Base-by-base conservation (phyloP, 2,329 filamentous ascomycete species). In the Basipetospora chlamydospora region DNA sequence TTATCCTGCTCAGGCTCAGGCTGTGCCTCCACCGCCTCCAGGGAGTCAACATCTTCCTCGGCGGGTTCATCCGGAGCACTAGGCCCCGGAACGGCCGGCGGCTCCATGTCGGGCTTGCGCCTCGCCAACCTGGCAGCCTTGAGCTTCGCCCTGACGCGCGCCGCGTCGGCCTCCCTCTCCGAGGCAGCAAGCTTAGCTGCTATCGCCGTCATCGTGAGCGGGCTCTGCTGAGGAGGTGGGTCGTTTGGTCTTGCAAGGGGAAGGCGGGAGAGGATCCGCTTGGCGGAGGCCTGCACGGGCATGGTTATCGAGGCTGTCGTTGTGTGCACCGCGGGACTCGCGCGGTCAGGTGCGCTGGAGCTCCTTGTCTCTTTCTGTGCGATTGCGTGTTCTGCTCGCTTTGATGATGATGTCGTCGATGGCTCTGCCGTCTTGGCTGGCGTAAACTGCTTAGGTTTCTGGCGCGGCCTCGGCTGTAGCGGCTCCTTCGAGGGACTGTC, bases 121-220 rank as follows among this genome's bases (percentile, higher is more conserved):
- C 54, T 56, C 37, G 49, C 50, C 11, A 52, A 55, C 25, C 63
- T 54, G 3, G 67, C 67, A 1, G 73, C 72, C 45, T 64, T 67
- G 21, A 78, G 60, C 49, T 77, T 78, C 3, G 74, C 74, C 3
- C 73, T 59, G 0, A 77, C 71, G 17, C 73, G 63, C 1, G 73
- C 73, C 1, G 73, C 73, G 43, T 77, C 72, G 4, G 74, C 74
- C 37, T 77, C 72, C 13, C 70, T 62, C 43, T 78, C 74, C 1
- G 73, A 71, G 2, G 74, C 73, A 1, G 72, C 74, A 0, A 78
- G 59, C 51, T 78, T 78, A 20, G 72, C 71, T 0, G 70, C 67
- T 42, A 78, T 78, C 23, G 59, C 65, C 7, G 70, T 68, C 64
- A 76, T 74, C 15, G 67, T 74, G 3, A 77, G 52, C 0, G 72